Evolutionary conservation across 2,329 filamentous ascomycete genomes (phyloP).

Genomic region (Aspergillus glaucus): DNA sequence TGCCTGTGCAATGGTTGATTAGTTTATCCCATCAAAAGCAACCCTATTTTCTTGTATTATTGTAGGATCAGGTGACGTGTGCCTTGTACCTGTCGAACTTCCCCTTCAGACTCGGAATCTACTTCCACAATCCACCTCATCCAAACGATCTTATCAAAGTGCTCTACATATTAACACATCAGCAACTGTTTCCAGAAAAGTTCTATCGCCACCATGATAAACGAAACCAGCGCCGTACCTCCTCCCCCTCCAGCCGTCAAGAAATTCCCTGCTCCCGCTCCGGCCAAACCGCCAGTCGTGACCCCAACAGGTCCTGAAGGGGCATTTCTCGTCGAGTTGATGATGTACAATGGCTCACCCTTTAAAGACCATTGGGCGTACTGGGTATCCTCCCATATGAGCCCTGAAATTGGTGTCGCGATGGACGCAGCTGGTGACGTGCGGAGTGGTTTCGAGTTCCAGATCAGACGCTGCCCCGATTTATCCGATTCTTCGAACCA

Average conservation of each 20-base stretch:
- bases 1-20: no score
- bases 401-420: slow-evolving; percentile 19
- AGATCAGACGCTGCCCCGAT: slow-evolving; percentile 24
- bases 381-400: slow-evolving; percentile 15
- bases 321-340: slow-evolving; percentile 22
- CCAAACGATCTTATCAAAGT: no score
- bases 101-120: no score
- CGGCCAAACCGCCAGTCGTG: background rate
- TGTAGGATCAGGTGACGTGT: no score
- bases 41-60: no score
- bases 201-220: no score
- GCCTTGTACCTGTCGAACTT: no score
- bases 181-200: no score
- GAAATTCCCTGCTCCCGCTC: background rate
- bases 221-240: background rate
- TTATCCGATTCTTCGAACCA: slow-evolving; percentile 4
- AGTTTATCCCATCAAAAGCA: no score
- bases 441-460: slow-evolving; percentile 23
- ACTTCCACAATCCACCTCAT: no score
- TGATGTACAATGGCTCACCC: slow-evolving; percentile 27
- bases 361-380: slow-evolving; percentile 36
- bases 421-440: slow-evolving; percentile 30
- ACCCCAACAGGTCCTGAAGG: slow-evolving; percentile 2
- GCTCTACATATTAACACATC: no score
- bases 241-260: background rate